Evolutionary conservation across 1,139 yeast genomes (phyloP), one percentile per base, ranked within the genome.

Genomic region (Kodamaea anthophila): DNA sequence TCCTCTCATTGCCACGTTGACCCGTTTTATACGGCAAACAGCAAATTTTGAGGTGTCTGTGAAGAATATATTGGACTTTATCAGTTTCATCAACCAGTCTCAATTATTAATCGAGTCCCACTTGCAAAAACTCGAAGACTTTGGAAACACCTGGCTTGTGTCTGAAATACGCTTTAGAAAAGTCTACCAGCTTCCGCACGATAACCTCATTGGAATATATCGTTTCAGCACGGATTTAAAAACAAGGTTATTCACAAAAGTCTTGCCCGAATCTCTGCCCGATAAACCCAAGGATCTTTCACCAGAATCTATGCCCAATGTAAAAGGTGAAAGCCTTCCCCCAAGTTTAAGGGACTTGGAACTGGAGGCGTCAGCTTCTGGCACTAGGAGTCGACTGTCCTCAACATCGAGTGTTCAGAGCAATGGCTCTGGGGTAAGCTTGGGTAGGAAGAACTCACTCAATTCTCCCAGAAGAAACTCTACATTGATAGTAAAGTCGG

Each of bases 21-120:
- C 76, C 0, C 59, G 73, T 34, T 61, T 69, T 21, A 55, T 76
- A 2, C 56, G 77, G 26, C 67, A 66, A 37, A 68, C 65, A 24
- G 52, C 74, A 1, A 38, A 38, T 15, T 58, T 57, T 40, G 61
- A 55, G 16, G 52, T 58, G 6, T 59, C 57, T 30, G 44, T 59
- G 3, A 64, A 65, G 29, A 58, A 49, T 26, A 46, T 69, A 4
- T 37, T 47, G 10, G 77, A 71, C 29, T 57, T 71, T 28, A 47
- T 48, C 13, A 62, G 59, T 29, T 65, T 64, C 32, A 46, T 56
- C 3, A 47, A 45, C 30, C 73, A 32, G 38, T 42, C 51, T 11
- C 40, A 44, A 23, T 31, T 39, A 21, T 24, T 37, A 3, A 43
- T 56, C 25, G 62, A 55, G 20, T 44, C 43, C 1, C 40, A 52